Percentiles rank a stretch among this genome's conserved stretches.
These are phyloP conservation scores for Lachnellula willkommii DNA, from an alignment of 2,329 filamentous ascomycete species.

Conservation along the genomic window DNA sequence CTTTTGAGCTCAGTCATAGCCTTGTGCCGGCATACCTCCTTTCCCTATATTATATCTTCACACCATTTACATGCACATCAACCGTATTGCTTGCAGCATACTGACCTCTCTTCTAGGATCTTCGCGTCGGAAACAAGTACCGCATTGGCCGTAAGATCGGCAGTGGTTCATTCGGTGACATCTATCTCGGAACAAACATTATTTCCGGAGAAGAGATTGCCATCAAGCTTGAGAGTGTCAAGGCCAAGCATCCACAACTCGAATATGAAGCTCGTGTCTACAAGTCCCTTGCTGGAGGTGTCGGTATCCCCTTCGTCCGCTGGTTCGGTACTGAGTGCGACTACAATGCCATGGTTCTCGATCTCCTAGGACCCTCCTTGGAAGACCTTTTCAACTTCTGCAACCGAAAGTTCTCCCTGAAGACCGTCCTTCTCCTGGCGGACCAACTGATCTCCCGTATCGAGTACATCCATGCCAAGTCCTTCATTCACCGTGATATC, in stretches of 20 bases:
- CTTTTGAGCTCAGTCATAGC: constrained; percentile 17
- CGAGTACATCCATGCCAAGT: constrained; percentile 99
- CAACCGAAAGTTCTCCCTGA: constrained; percentile 98
- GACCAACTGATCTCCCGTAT: constrained; percentile 99
- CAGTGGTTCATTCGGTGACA: constrained; percentile 95
- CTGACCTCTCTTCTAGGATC: constrained; percentile 60
- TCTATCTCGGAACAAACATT: constrained; percentile 98
- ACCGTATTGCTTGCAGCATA: constrained; percentile 8
- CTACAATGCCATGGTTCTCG: constrained; percentile 99
- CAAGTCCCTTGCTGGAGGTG: constrained; percentile 85
- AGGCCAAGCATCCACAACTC: constrained; percentile 97
- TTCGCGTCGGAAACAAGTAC: constrained; percentile 99
- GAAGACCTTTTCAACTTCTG: constrained; percentile 99
- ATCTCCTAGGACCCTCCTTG: constrained; percentile 88
- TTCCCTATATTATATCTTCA: background rate
- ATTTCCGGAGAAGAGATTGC: constrained; percentile 99
- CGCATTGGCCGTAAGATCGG: constrained; percentile 99
- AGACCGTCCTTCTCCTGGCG: constrained; percentile 93
- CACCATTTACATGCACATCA: background rate
- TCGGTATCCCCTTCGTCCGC: constrained; percentile 96
- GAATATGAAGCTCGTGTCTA: constrained; percentile 97
- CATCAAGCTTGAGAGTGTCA: constrained; percentile 99
- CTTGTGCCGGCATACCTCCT: constrained; percentile 20
- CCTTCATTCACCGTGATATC: constrained; percentile 99
- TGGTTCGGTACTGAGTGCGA: constrained; percentile 99